Base-by-base conservation (phyloP, 163 green algal genomes). In the Scenedesmus sp. region DNA sequence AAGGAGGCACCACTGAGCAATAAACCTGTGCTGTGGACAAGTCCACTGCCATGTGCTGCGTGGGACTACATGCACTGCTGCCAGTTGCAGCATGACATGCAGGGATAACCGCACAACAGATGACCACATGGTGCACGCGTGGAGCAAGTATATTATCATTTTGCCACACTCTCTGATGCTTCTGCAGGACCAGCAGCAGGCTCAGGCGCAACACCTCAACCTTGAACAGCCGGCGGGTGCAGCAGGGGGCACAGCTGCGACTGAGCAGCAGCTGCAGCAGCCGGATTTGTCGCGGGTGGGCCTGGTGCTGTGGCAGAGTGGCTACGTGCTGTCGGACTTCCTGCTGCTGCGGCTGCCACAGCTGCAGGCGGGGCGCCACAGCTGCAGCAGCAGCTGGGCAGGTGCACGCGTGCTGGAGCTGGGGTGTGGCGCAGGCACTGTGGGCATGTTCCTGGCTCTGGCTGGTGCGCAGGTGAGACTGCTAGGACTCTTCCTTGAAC, bases 321-420 rank as follows among this genome's bases (percentile, higher is more conserved):
- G 87, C 78, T 91, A 73, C 37, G 78, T 91, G 79, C 59, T 91
- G 78, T 37, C 87, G 20, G 87, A 91, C 37, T 91, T 87, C n/a
- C 78, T 91, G 51, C 87, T 91, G 78, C 78, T 65, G 78, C 26
- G 78, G 43, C 51, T 87, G 78, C 78, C 78, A 35, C 16, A 85
- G 44, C 85, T 89, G 43, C 85, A 83, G 46, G 30, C 46, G 26
- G 81, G 72, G 33, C 72, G 35, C 35, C 35, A 81, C n/a, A n/a
- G 81, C 81, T 33, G 44, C 81, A 61, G 79, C 79, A 61, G 79
- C 82, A 16, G 33, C n/a, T 91, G 87, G 87, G 40, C 51, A 13
- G 87, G 87, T 51, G 73, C 61, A 44, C 37, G 56, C 0, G 87
- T 91, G 18, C 43, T 91, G 53, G 87, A 91, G 79, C 56, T 91